These are phyloP conservation scores for Suillus weaverae DNA, from an alignment of 768 basidiomycete species.

Conservation along the genomic window DNA sequence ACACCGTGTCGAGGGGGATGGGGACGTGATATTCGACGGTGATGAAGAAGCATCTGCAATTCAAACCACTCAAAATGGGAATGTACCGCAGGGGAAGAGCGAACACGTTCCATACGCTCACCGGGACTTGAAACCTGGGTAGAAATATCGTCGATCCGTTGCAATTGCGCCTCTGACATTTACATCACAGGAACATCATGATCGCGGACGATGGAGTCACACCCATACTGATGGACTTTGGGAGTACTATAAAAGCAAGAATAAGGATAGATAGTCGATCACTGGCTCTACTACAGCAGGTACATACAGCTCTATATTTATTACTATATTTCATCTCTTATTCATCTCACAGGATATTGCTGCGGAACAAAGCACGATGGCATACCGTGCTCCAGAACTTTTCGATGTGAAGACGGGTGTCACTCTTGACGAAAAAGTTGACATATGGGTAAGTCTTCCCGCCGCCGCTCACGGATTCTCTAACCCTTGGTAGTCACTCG, in stretches of 20 bases:
- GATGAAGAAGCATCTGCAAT: conserved; percentile 64
- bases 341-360: conserved; percentile 75
- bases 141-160: conserved; percentile 28
- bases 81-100: conserved; percentile 36
- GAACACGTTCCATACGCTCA: conserved; percentile 91
- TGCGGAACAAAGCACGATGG: conserved; percentile 98
- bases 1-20: conserved; percentile 49
- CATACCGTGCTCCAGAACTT: conserved; percentile 94
- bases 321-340: conserved; percentile 3
- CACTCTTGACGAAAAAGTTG: conserved; percentile 89
- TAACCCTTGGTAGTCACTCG: conserved; percentile 69
- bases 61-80: conserved; percentile 40
- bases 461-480: background rate
- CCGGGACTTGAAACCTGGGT: conserved; percentile 96
- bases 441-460: conserved; percentile 80
- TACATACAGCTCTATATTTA: conserved; percentile 27
- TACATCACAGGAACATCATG: conserved; percentile 82
- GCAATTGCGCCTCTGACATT: conserved; percentile 2
- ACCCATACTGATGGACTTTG: conserved; percentile 98
- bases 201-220: conserved; percentile 82
- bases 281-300: conserved; percentile 89
- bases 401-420: conserved; percentile 95
- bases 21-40: conserved; percentile 73
- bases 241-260: conserved; percentile 85
- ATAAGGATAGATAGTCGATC: conserved; percentile 79